Evolutionary conservation across 1,284 basidiomycete species (phyloP), one percentile per base, ranked within the genome.

Genomic region (Trametes hirsuta): DNA sequence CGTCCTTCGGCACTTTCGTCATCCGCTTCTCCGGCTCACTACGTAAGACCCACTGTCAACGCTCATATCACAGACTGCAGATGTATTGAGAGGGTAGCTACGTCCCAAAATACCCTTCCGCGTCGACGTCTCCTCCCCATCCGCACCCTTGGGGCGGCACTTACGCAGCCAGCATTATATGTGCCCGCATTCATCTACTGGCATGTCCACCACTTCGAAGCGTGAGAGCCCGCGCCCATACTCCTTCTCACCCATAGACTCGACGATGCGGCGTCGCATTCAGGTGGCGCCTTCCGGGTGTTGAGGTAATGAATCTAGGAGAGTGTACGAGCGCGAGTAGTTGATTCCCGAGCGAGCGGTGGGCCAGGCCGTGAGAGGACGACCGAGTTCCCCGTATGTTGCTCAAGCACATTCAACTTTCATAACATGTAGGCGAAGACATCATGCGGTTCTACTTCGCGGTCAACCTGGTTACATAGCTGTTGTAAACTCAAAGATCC

Each of bases 231-330:
- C 21, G 47, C 54, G 35, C 18, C 21, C 39, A 18, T 25, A 30
- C 18, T 41, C 47, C 34, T 49, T 42, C 41, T 56, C 47, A 40
- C 47, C 42, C 55, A 56, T 56, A 18, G 44, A 30, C 55, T 49
- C 55, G 47, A 50, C 39, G 34, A 56, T 47, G 18, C 55, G 40
- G 6, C 40, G 47, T 6, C 45, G 55, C 6, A 30, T 18, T 18
- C 25, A 5, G 21, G 30, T 30, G 30, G 30, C 30, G 1, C 30
- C 6, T 41, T 49, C 56, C 56, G 52, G 15, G 52, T 41, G 56
- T 58, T 44, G 48, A 58, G 56, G 45, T 41, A 35, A 41, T 9
- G 56, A 58, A 49, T 44, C 49, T 39, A 2, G 56, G 48, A 2
- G 56, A 58, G 25, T 56, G 54, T 25, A 49, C 40, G 34, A 49